Evolutionary conservation across 305 asterid genomes (phyloP), one percentile per base, ranked within the genome.

Genomic region (Plantago lanceolata): DNA sequence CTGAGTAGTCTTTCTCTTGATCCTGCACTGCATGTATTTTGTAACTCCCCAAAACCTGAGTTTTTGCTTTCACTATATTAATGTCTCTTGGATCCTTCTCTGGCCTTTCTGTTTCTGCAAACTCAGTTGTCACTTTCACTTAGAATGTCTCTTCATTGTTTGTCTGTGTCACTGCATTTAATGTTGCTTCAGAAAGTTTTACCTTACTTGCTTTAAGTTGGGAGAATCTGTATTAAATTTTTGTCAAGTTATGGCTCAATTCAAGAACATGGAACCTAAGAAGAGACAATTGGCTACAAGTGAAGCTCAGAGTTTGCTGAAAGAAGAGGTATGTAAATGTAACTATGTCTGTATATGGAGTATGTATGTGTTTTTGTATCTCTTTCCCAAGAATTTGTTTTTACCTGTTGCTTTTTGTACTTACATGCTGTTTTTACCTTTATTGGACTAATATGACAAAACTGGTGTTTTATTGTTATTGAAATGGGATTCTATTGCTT

Each of bases 1-100:
- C n/a, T n/a, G 79, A 75, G 66, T 66, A 54, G 84, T 76, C 82
- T 48, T 24, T 64, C 63, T 61, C 48, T 68, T 40, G 45, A 40
- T 40, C 45, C 45, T 40, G 45, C 45, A 40, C 45, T 40, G 45
- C 45, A 40, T 40, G 45, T 40, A 40, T 2, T 40, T 3, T 40
- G 40, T 33, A 33, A 33, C 15, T 40, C 45, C 45, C 14, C 0
- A 48, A 18, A 55, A 48, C 35, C 71, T 53, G 68, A 37, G 33
- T 52, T 75, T 66, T 80, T 78, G 72, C 78, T 71, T 35, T 61
- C 74, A 75, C 66, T 58, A 69, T 69, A 65, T 84, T 80, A 78
- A 85, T 81, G 85, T 50, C 63, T 15, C 56, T 86, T 87, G 95
- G 85, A 78, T 65, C 56, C 65, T 82, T 69, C 70, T 68, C 55